A percentile compares a stretch with the other conserved stretches of the same genome.
phyloP scores from a whole-genome alignment of 306 rosid genomes.

The Coriaria nepalensis region DNA sequence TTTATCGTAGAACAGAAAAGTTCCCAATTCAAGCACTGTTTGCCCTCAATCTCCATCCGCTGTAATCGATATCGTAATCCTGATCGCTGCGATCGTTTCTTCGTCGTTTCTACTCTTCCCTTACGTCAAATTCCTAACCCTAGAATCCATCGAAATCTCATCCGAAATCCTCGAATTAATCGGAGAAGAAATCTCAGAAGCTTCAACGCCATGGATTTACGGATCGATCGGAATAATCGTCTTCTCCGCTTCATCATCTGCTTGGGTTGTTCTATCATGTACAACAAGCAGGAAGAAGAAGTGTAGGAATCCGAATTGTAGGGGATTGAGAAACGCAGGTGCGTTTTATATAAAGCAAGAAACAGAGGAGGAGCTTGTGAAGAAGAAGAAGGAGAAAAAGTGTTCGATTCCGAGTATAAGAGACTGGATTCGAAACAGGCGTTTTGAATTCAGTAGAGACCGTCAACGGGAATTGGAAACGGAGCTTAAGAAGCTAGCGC shows the following conservation, averaged over 20 bases:
- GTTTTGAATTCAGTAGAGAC: slow-evolving; percentile 74
- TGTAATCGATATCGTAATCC: slow-evolving; percentile 48
- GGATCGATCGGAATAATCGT: slow-evolving; percentile 47
- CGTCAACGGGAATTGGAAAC: slow-evolving; percentile 83
- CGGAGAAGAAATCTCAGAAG: slow-evolving; percentile 52
- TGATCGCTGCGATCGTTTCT: slow-evolving; percentile 59
- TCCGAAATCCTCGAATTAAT: slow-evolving; percentile 12
- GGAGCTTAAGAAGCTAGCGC: slow-evolving; percentile 98
- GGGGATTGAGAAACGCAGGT: slow-evolving; percentile 65
- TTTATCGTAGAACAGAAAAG: slow-evolving; percentile 40
- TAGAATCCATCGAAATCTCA: too few relatives aligned
- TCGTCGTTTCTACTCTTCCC: slow-evolving; percentile 59
- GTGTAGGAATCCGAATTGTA: slow-evolving; percentile 80
- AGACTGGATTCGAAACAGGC: slow-evolving; percentile 56
- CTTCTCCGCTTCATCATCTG: slow-evolving; percentile 50
- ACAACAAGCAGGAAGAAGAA: slow-evolving; percentile 23
- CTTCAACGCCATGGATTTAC: slow-evolving; percentile 73
- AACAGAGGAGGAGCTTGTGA: slow-evolving; percentile 94
- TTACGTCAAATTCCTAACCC: slow-evolving; percentile 28
- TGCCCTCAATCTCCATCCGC: slow-evolving; percentile 81
- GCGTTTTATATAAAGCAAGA: slow-evolving; percentile 91
- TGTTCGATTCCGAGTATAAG: slow-evolving; percentile 22
- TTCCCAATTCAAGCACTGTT: slow-evolving; percentile 25
- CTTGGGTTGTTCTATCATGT: slow-evolving; percentile 54
- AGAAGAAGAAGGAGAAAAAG: slow-evolving; percentile 33